Base-by-base conservation (phyloP, 2,329 filamentous ascomycete genomes). In the Tolypocladium cylindrosporum region DNA sequence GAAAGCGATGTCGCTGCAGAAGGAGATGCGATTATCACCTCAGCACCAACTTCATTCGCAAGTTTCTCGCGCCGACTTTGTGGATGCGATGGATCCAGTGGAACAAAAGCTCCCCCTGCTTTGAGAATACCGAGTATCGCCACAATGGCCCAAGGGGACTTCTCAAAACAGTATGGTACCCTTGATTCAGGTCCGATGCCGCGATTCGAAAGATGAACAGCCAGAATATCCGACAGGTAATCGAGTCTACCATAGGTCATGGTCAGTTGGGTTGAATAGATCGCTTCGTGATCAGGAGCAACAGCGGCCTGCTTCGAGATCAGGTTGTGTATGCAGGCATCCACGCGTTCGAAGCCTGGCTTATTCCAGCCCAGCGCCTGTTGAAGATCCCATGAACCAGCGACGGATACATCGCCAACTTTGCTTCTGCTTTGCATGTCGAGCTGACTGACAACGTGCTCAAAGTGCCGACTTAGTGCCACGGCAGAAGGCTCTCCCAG, bases 41-140 rank as follows among this genome's bases (percentile, higher is more conserved):
- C 24, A 8, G 43, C 43, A 6, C 13, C 43, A 4, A 48, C 24
- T 3, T 31, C 43, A 9, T 31, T 3, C 4, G 27, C 3, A 16
- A 48, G 43, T 3, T 24, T 24, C 24, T 19, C 27, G 24, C 43
- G 43, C 14, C 43, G 58, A 11, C 37, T 42, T 13, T 11, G n/a
- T 7, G 63, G 64, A 34, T 62, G 59, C 6, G 59, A 59, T 2
- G 61, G 55, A 54, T 71, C 69, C 19, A 72, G 59, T 57, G 64
- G 55, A 3, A 70, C 61, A 52, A 61, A 64, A 61, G 36, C 64
- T 19, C 61, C 67, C 5, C 68, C 69, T 4, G 65, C 61, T 43
- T 68, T 67, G 13, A 69, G 58, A 14, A 69, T 59, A 9, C 59
- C 66, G 19, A 68, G 34, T 36, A 66, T 61, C 1, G 63, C 58